Base-by-base conservation (phyloP, 345 rosid genomes). In the Citrus unshiu region DNA sequence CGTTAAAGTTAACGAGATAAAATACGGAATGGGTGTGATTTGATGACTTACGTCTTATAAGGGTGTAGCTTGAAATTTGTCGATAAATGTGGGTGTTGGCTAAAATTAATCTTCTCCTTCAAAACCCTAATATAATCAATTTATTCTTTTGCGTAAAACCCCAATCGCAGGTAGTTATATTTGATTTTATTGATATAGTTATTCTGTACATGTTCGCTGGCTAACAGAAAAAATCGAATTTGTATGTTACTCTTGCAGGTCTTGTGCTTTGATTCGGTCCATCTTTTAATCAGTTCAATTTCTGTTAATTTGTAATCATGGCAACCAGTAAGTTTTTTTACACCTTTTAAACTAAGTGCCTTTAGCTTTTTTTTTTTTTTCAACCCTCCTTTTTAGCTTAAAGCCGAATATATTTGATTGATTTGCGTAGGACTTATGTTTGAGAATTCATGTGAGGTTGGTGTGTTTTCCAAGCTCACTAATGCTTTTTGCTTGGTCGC, bases 401-500 rank as follows among this genome's bases (percentile, higher is more conserved):
- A 3, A 46, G 16, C 18, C 14, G 51, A 46, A 46, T 43, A 13
- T 46, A 46, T 40, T 7, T 54, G 56, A 43, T 68, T 57, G 51
- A 37, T 77, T 19, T 54, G 51, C 73, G 37, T 80, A 91, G 98
- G 98, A 79, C 93, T 95, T 83, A 89, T 87, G 86, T 95, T 95
- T 85, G 98, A 95, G 87, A 95, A 95, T 73, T 83, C 84, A 0
- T 93, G 96, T 73, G 97, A 95, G 51, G 87, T 93, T 81, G 98
- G 97, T 60, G 98, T 91, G 24, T 93, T 93, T 78, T 90, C 95
- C 21, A 91, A 95, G 86, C 88, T 95, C 70, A 93, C 97, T 7
- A 95, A 93, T 84, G 98, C 98, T 0, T 95, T 88, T 79, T 93
- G 98, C 83, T 84, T 93, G 85, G 98, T 95, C 32, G 97, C 95